Percentiles rank a stretch among this genome's conserved stretches.
phyloP scores from a whole-genome alignment of 2,329 filamentous ascomycete genomes.

The Alternaria metachromatica region DNA sequence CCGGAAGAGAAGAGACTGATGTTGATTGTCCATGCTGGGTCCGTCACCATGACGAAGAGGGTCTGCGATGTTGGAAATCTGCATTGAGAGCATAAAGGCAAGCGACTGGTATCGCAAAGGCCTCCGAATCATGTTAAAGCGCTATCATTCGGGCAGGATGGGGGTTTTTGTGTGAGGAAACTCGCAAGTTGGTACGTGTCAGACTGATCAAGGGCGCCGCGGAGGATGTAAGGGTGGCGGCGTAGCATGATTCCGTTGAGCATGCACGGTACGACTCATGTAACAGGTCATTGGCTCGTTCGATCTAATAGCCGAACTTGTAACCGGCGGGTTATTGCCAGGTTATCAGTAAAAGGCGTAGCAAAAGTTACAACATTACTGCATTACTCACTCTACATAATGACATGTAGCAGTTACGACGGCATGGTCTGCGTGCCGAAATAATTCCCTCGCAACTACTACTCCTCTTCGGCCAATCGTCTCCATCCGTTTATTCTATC shows the following conservation, averaged over 20 bases:
- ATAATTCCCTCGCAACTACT: too few species aligned
- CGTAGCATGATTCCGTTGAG: neutral
- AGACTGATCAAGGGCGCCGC: neutral
- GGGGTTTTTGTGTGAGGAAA: neutral
- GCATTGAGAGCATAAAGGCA: neutral
- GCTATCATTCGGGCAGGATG: neutral
- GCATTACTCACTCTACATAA: neutral
- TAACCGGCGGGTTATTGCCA: neutral
- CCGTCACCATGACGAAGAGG: neutral
- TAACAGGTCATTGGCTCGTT: neutral
- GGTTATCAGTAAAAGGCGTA: too few species aligned
- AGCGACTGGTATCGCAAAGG: neutral
- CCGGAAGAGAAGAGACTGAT: neutral
- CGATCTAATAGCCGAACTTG: neutral
- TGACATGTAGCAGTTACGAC: rapidly evolving
- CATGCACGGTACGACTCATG: neutral
- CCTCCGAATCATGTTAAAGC: neutral
- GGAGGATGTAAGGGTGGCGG: neutral
- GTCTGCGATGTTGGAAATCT: neutral
- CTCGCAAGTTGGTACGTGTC: neutral
- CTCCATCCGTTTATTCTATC: neutral
- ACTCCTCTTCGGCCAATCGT: too few species aligned
- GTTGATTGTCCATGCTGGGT: neutral
- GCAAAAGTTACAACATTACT: neutral
- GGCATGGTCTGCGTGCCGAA: neutral